Conservation (phyloP, 805 yeast genomes). For the Candida taoyuanica region DNA sequence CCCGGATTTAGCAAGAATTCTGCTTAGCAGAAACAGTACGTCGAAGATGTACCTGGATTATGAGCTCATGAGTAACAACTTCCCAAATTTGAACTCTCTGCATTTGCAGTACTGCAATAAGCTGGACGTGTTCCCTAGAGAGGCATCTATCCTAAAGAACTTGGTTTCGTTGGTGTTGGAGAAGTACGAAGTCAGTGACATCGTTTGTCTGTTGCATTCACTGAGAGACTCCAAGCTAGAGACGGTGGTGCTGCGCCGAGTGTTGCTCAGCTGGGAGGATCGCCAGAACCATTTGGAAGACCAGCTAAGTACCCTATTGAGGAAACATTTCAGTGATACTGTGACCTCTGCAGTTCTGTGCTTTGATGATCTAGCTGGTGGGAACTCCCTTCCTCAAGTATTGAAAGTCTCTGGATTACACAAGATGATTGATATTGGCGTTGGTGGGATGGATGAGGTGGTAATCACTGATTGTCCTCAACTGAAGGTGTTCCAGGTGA, state of each 20-base stretch:
- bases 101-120: conserved; percentile 2
- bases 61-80: conserved; percentile 1
- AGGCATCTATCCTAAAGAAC: not conserved
- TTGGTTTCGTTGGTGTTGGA: conserved; percentile 1
- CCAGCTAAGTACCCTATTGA: not conserved
- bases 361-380: not conserved
- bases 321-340: not conserved
- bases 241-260: not conserved
- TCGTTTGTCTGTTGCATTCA: not conserved
- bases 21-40: not conserved
- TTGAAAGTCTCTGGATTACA: not conserved
- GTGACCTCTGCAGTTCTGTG: not conserved
- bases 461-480: conserved; percentile 4
- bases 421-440: not conserved
- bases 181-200: not conserved
- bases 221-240: not conserved
- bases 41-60: conserved; percentile 3
- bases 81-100: conserved; percentile 3
- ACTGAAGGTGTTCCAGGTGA: not conserved
- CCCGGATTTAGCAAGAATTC: not conserved
- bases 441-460: conserved; percentile 6
- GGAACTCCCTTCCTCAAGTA: no score
- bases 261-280: not conserved
- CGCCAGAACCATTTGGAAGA: not conserved
- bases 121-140: conserved; percentile 1